A percentile compares a stretch with the other conserved stretches of the same genome.
phyloP scores from a whole-genome alignment of 768 basidiomycete species.

The Hortiboletus flavorubellus region DNA sequence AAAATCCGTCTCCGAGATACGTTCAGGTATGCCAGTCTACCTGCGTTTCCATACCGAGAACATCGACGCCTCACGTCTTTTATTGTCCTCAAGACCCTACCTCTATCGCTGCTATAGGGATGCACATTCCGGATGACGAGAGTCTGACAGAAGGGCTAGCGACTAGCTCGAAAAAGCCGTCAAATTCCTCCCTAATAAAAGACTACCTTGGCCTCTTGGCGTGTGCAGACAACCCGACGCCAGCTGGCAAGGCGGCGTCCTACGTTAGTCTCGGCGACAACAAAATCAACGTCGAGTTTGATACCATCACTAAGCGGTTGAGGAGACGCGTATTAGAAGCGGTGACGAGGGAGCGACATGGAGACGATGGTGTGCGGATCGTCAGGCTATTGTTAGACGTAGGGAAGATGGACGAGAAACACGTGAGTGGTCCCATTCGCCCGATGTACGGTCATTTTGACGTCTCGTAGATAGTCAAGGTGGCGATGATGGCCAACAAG shows the following conservation, averaged over 20 bases:
- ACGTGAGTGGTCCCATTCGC: constrained; percentile 45
- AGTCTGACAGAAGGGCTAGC: constrained; percentile 63
- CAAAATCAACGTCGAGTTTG: constrained; percentile 80
- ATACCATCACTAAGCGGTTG: constrained; percentile 62
- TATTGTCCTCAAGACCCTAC: constrained; percentile 49
- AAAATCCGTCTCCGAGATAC: constrained; percentile 53
- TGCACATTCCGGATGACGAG: constrained; percentile 60
- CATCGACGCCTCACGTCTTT: not conserved
- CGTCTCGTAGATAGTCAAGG: constrained; percentile 72
- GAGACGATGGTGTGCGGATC: constrained; percentile 78
- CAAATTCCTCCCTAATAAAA: constrained; percentile 60
- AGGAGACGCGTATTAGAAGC: constrained; percentile 71
- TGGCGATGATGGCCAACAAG: constrained; percentile 89
- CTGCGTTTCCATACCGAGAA: not conserved
- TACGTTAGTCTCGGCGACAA: constrained; percentile 70
- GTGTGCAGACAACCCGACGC: constrained; percentile 77
- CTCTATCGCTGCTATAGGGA: constrained; percentile 59
- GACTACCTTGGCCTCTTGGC: constrained; percentile 82
- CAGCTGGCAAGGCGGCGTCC: constrained; percentile 61
- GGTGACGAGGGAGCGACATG: constrained; percentile 78
- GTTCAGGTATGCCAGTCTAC: constrained; percentile 49
- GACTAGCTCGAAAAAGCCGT: constrained; percentile 49
- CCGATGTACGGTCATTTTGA: not conserved
- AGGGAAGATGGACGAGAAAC: constrained; percentile 94
- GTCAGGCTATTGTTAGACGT: constrained; percentile 72